Conservation (phyloP, 2,329 filamentous ascomycete species). For the Alternaria solani region DNA sequence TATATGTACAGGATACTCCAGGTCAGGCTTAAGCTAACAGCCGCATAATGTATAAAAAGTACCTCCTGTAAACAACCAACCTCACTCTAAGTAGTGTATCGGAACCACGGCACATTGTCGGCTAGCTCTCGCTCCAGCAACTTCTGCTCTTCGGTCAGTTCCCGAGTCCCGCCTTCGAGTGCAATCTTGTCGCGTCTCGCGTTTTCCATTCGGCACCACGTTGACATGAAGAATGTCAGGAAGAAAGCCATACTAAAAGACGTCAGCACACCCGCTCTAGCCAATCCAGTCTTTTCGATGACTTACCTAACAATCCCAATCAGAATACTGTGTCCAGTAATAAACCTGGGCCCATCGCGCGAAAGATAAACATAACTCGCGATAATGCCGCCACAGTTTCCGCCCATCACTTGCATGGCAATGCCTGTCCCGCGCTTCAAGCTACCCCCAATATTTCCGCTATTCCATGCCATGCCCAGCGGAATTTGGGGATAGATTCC, state of each 20-base stretch:
- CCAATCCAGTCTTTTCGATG: background rate
- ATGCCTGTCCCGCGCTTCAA: constrained; percentile 65
- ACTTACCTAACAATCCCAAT: constrained; percentile 54
- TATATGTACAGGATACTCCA: too few relatives aligned
- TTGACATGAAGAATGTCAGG: constrained; percentile 64
- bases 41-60: background rate
- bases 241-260: constrained; percentile 56
- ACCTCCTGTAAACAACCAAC: background rate
- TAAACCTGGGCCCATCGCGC: constrained; percentile 55
- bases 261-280: constrained; percentile 7
- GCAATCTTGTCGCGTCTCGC: constrained; percentile 58
- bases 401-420: constrained; percentile 64
- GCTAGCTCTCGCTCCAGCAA: constrained; percentile 62
- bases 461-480: constrained; percentile 66
- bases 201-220: constrained; percentile 66
- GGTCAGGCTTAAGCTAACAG: background rate
- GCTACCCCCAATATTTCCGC: constrained; percentile 65
- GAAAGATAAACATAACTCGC: constrained; percentile 60
- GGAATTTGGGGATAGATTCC: constrained; percentile 65
- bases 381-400: constrained; percentile 77
- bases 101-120: constrained; percentile 61
- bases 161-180: constrained; percentile 49
- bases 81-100: constrained; percentile 37
- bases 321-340: constrained; percentile 57
- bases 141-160: constrained; percentile 65